Evolutionary conservation across 305 asterid genomes (phyloP).

Genomic region (Andrographis paniculata): DNA sequence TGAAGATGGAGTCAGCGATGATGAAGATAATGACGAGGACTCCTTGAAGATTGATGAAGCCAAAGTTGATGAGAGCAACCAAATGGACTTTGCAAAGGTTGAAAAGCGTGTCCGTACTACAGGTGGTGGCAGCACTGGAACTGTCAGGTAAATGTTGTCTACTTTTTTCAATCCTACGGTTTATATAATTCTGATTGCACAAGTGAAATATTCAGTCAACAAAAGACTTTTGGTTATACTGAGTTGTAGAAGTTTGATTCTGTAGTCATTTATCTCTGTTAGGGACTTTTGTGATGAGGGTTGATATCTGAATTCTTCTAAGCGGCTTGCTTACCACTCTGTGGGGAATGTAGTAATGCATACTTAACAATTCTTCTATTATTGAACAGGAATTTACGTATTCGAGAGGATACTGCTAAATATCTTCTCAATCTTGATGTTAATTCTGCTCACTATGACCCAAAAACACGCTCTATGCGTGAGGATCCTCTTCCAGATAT

Average conservation of each 20-base stretch:
- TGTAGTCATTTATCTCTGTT: too few relatives aligned
- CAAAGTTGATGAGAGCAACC: conserved; percentile 98
- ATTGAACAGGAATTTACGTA: conserved; percentile 75
- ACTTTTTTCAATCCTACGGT: conserved; percentile 9
- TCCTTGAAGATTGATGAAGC: conserved; percentile 78
- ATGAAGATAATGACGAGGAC: conserved; percentile 71
- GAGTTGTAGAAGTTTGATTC: too few relatives aligned
- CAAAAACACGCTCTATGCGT: conserved; percentile 97
- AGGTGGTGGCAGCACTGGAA: conserved; percentile 99
- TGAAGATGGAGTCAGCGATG: conserved; percentile 61
- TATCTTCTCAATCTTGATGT: conserved; percentile 95
- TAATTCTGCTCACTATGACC: conserved; percentile 91
- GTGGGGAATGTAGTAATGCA: too few relatives aligned
- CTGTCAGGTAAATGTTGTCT: conserved; percentile 58
- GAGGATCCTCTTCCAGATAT: conserved; percentile 98
- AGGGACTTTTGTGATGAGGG: too few relatives aligned
- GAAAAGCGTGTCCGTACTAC: conserved; percentile 99
- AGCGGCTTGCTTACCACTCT: too few relatives aligned
- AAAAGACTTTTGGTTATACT: too few relatives aligned
- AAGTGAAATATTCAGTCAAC: not conserved
- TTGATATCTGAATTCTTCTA: too few relatives aligned
- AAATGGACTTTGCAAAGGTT: conserved; percentile 98
- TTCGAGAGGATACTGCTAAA: conserved; percentile 95
- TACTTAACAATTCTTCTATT: conserved; percentile 11
- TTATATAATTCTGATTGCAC: not conserved